These are phyloP conservation scores for Ophiostoma quercus DNA, from an alignment of 2,329 filamentous ascomycete species.

Conservation along the genomic window DNA sequence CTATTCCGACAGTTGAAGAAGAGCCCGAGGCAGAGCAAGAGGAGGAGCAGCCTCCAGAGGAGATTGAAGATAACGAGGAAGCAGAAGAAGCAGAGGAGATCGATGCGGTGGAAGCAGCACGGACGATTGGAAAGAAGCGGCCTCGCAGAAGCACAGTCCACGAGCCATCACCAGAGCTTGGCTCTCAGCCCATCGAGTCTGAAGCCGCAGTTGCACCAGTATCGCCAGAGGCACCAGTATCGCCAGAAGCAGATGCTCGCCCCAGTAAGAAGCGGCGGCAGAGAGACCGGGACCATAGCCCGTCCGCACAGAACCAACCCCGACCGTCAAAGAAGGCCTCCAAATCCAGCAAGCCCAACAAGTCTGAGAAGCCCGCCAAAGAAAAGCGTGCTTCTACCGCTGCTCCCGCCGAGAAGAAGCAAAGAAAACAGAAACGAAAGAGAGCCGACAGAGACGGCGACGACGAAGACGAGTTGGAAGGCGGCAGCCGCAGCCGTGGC, in stretches of 20 bases:
- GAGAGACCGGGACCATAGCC: conserved; percentile 37
- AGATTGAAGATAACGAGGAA: conserved; percentile 25
- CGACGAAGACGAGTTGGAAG: conserved; percentile 25
- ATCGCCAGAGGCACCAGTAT: conserved; percentile 22
- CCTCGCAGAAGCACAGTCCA: conserved; percentile 35
- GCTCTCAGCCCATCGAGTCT: conserved; percentile 35
- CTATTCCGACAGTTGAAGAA: not conserved
- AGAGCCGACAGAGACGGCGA: conserved; percentile 26
- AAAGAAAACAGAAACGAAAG: conserved; percentile 29
- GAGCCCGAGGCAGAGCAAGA: conserved; percentile 25
- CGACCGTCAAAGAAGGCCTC: conserved; percentile 27
- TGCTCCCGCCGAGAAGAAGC: conserved; percentile 14
- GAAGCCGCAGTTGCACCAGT: conserved; percentile 31
- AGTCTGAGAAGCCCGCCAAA: conserved; percentile 30
- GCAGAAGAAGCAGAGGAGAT: conserved; percentile 43
- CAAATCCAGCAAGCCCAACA: conserved; percentile 22
- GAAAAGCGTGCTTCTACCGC: conserved; percentile 23
- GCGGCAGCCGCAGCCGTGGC: conserved; percentile 21
- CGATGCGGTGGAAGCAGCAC: conserved; percentile 40
- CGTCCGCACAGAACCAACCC: conserved; percentile 41
- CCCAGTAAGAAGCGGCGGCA: conserved; percentile 38
- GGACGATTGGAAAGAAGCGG: conserved; percentile 41
- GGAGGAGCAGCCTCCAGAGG: conserved; percentile 26
- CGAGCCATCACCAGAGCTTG: conserved; percentile 41
- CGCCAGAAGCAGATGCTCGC: conserved; percentile 30